Percentiles rank a stretch among this genome's conserved stretches.
These are phyloP conservation scores for Chaetomium tenue DNA, from an alignment of 495 filamentous ascomycete genomes.

Conservation along the genomic window DNA sequence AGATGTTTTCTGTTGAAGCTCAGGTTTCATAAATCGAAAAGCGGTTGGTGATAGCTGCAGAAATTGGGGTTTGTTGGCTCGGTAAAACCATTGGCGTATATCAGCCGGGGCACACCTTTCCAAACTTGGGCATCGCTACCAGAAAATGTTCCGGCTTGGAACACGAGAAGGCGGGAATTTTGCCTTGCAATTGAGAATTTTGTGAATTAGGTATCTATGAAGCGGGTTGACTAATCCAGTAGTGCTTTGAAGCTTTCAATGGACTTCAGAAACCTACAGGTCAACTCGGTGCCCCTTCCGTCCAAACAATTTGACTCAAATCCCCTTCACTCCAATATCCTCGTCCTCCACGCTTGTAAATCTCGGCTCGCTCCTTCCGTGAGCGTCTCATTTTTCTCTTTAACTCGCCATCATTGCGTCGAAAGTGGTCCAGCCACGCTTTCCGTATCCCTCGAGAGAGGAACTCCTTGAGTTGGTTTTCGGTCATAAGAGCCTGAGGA, in stretches of 20 bases:
- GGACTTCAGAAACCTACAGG: no score
- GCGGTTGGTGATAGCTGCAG: not conserved
- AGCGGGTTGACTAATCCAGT: no score
- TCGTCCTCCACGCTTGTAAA: not conserved
- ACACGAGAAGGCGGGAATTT: not conserved
- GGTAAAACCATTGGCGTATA: not conserved
- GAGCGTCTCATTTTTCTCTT: not conserved
- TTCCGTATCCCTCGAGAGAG: not conserved
- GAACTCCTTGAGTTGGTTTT: not conserved
- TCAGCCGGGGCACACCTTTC: slow-evolving; percentile 1
- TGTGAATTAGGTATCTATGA: no score
- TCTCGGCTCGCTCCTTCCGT: not conserved
- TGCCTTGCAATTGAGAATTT: not conserved
- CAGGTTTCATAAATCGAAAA: not conserved
- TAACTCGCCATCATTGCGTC: not conserved
- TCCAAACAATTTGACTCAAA: slow-evolving; percentile 1
- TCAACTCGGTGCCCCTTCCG: not conserved
- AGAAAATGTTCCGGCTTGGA: not conserved
- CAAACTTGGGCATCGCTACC: not conserved
- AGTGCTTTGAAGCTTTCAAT: no score
- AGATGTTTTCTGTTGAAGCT: not conserved
- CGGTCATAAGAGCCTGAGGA: not conserved
- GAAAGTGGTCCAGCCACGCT: not conserved
- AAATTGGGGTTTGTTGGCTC: not conserved
- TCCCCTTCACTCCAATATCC: slow-evolving; percentile 6